phyloP scores from a whole-genome alignment of 176 grass and related monocot species.

The Rhipidocladum racemiflorum region DNA sequence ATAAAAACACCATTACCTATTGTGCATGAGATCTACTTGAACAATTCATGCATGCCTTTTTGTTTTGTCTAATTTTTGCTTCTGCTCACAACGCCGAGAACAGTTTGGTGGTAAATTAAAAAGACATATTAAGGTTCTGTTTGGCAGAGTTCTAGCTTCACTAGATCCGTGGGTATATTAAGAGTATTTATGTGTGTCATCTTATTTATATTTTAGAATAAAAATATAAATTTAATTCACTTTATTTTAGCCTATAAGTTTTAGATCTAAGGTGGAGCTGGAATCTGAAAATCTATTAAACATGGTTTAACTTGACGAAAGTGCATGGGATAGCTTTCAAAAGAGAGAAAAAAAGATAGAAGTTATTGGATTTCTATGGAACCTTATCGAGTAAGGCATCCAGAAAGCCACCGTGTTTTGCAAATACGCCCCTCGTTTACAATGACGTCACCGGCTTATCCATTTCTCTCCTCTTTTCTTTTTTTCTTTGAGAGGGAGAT shows the following conservation, averaged over 20 bases:
- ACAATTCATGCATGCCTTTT: background rate
- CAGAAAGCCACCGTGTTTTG: constrained; percentile 1
- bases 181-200: no score
- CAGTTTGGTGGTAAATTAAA: background rate
- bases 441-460: constrained; percentile 24
- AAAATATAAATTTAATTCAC: no score
- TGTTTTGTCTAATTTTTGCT: background rate
- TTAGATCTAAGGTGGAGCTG: no score
- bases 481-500: background rate
- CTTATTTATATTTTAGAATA: no score
- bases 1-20: background rate
- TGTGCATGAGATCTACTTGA: background rate
- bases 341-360: background rate
- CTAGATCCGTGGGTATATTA: no score
- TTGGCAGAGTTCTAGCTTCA: no score
- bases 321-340: background rate
- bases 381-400: constrained; percentile 53
- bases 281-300: no score
- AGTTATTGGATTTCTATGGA: constrained; percentile 31
- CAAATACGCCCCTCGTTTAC: background rate
- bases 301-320: constrained; percentile 22
- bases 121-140: background rate
- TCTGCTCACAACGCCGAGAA: background rate
- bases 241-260: no score
- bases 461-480: background rate